Evolutionary conservation across 805 yeast species (phyloP).

Genomic region (Saccharomyces paradoxus): DNA sequence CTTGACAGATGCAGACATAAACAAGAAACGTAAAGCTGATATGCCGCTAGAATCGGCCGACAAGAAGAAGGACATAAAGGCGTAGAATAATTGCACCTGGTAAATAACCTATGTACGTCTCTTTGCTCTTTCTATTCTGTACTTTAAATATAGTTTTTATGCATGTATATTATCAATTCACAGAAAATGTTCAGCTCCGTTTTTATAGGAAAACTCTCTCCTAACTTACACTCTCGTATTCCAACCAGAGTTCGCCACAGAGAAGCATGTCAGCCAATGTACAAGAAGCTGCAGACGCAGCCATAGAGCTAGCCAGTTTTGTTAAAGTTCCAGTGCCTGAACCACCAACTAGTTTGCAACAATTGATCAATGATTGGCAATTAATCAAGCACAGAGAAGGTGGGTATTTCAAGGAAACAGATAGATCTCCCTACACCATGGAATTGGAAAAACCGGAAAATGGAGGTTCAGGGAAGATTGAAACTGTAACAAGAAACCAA

Average conservation of each 20-base stretch:
- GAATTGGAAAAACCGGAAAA: constrained; percentile 5
- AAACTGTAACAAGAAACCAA: constrained; percentile 30
- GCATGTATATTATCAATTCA: background rate
- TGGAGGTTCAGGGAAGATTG: background rate
- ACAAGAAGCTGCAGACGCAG: constrained; percentile 6
- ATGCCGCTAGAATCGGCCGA: constrained; percentile 2
- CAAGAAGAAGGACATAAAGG: constrained; percentile 18
- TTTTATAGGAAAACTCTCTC: background rate
- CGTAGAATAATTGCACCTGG: constrained; percentile 1
- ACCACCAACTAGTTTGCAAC: constrained; percentile 20
- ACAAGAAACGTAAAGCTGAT: constrained; percentile 4
- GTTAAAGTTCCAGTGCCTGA: constrained; percentile 14
- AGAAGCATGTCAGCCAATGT: background rate
- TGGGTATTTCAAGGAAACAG: constrained; percentile 51
- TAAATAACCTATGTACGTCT: background rate
- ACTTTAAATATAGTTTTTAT: background rate
- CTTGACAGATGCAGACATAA: constrained; percentile 13
- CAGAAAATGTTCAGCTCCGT: background rate
- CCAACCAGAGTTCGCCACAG: background rate
- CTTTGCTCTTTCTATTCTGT: background rate
- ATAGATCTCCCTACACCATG: constrained; percentile 40
- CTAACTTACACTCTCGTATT: background rate
- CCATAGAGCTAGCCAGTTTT: constrained; percentile 11
- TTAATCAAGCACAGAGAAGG: constrained; percentile 46
- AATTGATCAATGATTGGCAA: constrained; percentile 32